A percentile compares a stretch with the other conserved stretches of the same genome.
phyloP scores from a whole-genome alignment of 305 asterid genomes.

The Euphrasia arctica region DNA sequence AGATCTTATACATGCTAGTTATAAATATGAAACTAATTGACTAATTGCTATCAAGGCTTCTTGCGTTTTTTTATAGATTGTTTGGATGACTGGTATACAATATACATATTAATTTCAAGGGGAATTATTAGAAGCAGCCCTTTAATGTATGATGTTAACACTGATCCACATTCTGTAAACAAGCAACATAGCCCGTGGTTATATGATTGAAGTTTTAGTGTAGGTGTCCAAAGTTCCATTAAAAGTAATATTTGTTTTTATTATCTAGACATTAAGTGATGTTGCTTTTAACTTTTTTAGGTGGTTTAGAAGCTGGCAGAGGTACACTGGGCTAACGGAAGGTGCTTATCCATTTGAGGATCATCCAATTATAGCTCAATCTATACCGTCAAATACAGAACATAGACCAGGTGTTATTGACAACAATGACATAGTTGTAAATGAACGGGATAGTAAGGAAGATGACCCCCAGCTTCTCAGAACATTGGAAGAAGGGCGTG shows the following conservation, averaged over 20 bases:
- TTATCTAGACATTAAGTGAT: slow-evolving; percentile 7
- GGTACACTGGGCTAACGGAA: slow-evolving; percentile 61
- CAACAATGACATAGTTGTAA: slow-evolving; percentile 58
- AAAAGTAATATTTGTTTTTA: background rate
- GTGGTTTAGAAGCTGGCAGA: slow-evolving; percentile 86
- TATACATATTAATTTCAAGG: background rate
- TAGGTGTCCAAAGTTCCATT: background rate
- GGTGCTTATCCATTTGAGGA: slow-evolving; percentile 46
- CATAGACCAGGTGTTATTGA: slow-evolving; percentile 83
- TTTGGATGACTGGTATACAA: background rate
- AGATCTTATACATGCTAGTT: background rate
- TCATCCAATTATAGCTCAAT: slow-evolving; percentile 33
- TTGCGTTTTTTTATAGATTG: slow-evolving; percentile 7
- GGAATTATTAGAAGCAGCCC: background rate
- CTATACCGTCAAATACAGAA: slow-evolving; percentile 32
- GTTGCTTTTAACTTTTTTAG: slow-evolving; percentile 33
- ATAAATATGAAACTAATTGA: background rate
- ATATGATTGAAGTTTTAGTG: slow-evolving; percentile 16
- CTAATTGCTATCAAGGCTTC: background rate
- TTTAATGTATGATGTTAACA: background rate
- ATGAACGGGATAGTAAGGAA: slow-evolving; percentile 40
- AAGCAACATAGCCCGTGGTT: slow-evolving; percentile 2
- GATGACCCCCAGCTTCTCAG: slow-evolving; percentile 65
- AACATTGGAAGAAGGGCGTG: slow-evolving; percentile 61
- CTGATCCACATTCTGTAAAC: background rate